Percentiles rank a stretch among this genome's conserved stretches.
phyloP scores from a whole-genome alignment of 139 green algal genomes.

The Klebsormidium nitens region DNA sequence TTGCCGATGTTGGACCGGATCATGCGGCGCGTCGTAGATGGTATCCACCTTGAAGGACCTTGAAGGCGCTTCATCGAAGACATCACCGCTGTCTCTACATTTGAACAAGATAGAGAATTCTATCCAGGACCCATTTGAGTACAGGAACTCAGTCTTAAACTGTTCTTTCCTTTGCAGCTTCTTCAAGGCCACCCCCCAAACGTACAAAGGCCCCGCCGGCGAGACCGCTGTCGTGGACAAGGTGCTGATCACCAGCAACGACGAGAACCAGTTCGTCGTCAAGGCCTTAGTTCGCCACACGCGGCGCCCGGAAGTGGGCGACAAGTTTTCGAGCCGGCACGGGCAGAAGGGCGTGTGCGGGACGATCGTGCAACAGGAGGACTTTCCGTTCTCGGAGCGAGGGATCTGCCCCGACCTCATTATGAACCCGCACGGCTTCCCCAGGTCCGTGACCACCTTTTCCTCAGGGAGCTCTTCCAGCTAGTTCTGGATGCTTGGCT shows the following conservation, averaged over 20 bases:
- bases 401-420: slow-evolving; percentile 85
- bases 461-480: no score
- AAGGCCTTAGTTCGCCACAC: slow-evolving; percentile 93
- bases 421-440: slow-evolving; percentile 81
- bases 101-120: no score
- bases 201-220: slow-evolving; percentile 39
- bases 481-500: no score
- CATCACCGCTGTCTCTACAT: no score
- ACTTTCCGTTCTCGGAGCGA: slow-evolving; percentile 87
- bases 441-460: slow-evolving; percentile 27
- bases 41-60: no score
- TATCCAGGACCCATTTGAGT: no score
- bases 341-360: slow-evolving; percentile 95
- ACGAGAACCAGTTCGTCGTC: slow-evolving; percentile 76
- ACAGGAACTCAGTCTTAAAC: no score
- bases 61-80: no score
- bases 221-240: slow-evolving; percentile 45
- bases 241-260: slow-evolving; percentile 91
- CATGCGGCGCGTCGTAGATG: no score
- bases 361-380: slow-evolving; percentile 78
- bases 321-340: slow-evolving; percentile 93
- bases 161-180: slow-evolving; percentile 35
- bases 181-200: slow-evolving; percentile 34
- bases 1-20: no score
- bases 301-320: slow-evolving; percentile 82